A percentile compares a stretch with the other conserved stretches of the same genome.
Conservation (phyloP, 2,329 filamentous ascomycete species). For the Diaporthe nobilis region DNA sequence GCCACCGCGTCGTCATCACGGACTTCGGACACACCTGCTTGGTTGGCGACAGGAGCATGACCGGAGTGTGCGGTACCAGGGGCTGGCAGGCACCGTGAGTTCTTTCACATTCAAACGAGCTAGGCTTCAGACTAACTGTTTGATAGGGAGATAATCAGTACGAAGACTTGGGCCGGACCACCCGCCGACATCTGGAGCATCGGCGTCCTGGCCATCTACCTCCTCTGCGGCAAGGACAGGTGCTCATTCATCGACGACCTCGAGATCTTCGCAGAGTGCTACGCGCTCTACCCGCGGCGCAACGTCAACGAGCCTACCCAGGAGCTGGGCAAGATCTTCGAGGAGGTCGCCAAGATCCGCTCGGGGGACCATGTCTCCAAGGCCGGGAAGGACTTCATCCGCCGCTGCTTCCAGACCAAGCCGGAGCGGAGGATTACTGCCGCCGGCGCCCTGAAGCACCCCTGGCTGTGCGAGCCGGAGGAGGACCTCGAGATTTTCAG, state of each 20-base stretch:
- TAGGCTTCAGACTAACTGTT: conserved; percentile 18
- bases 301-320: conserved; percentile 43
- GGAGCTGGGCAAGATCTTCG: conserved; percentile 36
- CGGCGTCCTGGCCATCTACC: conserved; percentile 60
- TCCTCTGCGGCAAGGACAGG: conserved; percentile 47
- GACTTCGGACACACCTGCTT: conserved; percentile 67
- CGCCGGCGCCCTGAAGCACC: conserved; percentile 50
- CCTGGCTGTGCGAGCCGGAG: conserved; percentile 52
- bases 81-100: conserved; percentile 67
- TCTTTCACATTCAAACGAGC: too few species aligned
- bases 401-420: conserved; percentile 51
- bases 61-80: conserved; percentile 60
- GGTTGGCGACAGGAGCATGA: conserved; percentile 58
- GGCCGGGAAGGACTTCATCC: conserved; percentile 51
- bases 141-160: conserved; percentile 56
- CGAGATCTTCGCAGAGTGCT: conserved; percentile 13
- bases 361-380: conserved; percentile 42
- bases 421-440: conserved; percentile 52
- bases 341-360: conserved; percentile 21
- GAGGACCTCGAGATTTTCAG: conserved; percentile 40
- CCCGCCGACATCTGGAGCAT: conserved; percentile 68
- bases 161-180: conserved; percentile 49
- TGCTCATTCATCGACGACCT: conserved; percentile 40
- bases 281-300: conserved; percentile 39
- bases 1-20: conserved; percentile 63